Evolutionary conservation across 192 early-diverging fungal genomes (phyloP), one percentile per base, ranked within the genome.

Genomic region (Obelidium mucronatum): DNA sequence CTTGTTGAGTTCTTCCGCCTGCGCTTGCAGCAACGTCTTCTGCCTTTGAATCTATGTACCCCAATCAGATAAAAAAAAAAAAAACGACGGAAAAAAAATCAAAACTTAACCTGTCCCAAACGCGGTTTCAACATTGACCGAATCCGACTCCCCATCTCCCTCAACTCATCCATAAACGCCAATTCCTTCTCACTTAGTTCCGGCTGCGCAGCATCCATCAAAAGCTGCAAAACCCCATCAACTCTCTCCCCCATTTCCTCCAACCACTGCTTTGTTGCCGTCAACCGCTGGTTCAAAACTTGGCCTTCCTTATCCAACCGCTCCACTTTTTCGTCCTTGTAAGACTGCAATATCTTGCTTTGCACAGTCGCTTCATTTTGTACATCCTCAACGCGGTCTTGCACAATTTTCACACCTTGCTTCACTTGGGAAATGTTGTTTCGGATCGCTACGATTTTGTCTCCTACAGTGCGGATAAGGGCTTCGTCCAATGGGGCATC

Each of bases 121-220:
- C 72, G 56, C 13, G 72, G 72, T 36, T 74, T 74, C 72, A 74
- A 63, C 19, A 62, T 39, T 22, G 58, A 62, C 39, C 72, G 33
- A 60, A 74, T 56, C 11, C 72, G 56, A 62, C 72, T 74, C 52
- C 35, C 59, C 56, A 74, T 11, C 13, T 74, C 72, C 39, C 35
- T 60, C 42, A 74, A 36, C 59, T 74, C 72, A 4, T 30, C 59
- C n/a, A 74, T 40, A 63, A 74, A 74, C 40, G 31, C 72, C 33
- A 28, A 26, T 56, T 74, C 72, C 42, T 56, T 59, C n/a, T 17
- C 36, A 51, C 40, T 74, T 40, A 74, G 51, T 39, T 63, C 37
- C 34, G 72, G 72, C 44, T 61, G 59, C 0, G 72, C 31, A 15
- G 5, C 24, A 31, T 74, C 72, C 56, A 74, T 60, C 72, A 62